A percentile compares a stretch with the other conserved stretches of the same genome.
Conservation (phyloP, 1,284 basidiomycete species). For the Heterobasidion annosum region DNA sequence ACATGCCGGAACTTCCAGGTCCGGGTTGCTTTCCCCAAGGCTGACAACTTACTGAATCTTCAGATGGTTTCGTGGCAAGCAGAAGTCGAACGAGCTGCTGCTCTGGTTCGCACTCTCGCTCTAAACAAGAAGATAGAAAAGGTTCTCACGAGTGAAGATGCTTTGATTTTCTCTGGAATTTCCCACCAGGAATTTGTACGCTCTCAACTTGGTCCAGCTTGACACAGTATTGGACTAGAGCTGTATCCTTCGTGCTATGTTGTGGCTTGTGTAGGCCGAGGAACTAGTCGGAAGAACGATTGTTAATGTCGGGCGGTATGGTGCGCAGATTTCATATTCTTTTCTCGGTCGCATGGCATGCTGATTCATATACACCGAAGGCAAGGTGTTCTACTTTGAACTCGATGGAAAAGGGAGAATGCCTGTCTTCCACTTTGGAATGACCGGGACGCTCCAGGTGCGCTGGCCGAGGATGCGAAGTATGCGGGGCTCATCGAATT, state of each 20-base stretch:
- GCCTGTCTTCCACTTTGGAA: slow-evolving; percentile 76
- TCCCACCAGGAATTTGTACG: slow-evolving; percentile 58
- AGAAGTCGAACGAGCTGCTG: slow-evolving; percentile 72
- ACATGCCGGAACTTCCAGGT: slow-evolving; percentile 68
- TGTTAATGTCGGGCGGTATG: slow-evolving; percentile 53
- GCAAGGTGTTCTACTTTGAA: slow-evolving; percentile 73
- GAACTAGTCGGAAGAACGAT: slow-evolving; percentile 56
- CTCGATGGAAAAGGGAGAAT: slow-evolving; percentile 54
- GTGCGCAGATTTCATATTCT: slow-evolving; percentile 19
- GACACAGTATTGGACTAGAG: background rate
- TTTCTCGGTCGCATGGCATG: background rate
- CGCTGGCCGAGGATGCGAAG: slow-evolving; percentile 3
- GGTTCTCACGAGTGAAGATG: slow-evolving; percentile 59
- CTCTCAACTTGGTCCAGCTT: slow-evolving; percentile 15
- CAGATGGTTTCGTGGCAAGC: background rate
- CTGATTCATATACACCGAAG: slow-evolving; percentile 21
- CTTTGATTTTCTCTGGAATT: slow-evolving; percentile 59
- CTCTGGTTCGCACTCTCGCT: slow-evolving; percentile 46
- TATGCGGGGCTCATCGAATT: background rate
- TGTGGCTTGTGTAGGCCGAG: slow-evolving; percentile 32
- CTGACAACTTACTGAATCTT: no score
- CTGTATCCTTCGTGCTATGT: background rate
- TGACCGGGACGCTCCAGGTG: slow-evolving; percentile 79
- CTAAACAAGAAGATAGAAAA: slow-evolving; percentile 45
- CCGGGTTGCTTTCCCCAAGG: slow-evolving; percentile 6